Evolutionary conservation across 2,329 filamentous ascomycete species (phyloP).

Genomic region (Teratosphaeriaceae sp.): DNA sequence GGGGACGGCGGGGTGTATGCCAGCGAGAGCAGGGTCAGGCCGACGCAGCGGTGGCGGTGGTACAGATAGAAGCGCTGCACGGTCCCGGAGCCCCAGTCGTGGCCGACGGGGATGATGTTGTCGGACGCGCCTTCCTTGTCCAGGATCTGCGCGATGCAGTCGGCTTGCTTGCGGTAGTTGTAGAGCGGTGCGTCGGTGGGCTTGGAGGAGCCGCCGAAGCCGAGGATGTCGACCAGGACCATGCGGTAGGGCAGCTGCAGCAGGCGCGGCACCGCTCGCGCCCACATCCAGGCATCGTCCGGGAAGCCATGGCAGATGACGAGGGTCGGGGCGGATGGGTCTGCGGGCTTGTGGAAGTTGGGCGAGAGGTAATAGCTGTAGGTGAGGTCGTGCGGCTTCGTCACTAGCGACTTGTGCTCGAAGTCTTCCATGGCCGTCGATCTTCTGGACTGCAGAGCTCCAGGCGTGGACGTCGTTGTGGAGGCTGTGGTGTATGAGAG

Average conservation of each 20-base stretch:
- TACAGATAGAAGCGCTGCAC: constrained; percentile 39
- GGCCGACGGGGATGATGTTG: constrained; percentile 37
- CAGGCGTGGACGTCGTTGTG: no score
- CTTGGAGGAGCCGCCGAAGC: constrained; percentile 33
- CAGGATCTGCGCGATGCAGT: constrained; percentile 36
- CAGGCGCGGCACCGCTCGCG: constrained; percentile 23
- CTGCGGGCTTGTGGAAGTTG: constrained; percentile 17
- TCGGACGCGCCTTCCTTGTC: constrained; percentile 28
- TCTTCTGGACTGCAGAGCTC: neutral
- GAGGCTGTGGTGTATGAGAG: no score
- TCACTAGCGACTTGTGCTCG: constrained; percentile 18
- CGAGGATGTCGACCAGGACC: constrained; percentile 35
- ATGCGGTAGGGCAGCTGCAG: constrained; percentile 23
- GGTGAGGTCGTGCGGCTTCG: constrained; percentile 20
- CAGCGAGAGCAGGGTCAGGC: constrained; percentile 39
- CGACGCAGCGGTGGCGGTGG: constrained; percentile 34
- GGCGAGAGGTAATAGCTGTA: constrained; percentile 26
- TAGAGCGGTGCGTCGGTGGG: constrained; percentile 33
- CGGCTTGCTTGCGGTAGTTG: constrained; percentile 29
- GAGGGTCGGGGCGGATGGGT: constrained; percentile 27
- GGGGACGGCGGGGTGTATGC: constrained; percentile 33
- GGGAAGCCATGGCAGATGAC: constrained; percentile 47
- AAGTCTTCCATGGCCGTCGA: constrained; percentile 18
- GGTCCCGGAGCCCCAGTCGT: constrained; percentile 44
- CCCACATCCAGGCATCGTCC: constrained; percentile 43